Evolutionary conservation across 805 yeast genomes (phyloP).

Genomic region (Grigorovia humatica): DNA sequence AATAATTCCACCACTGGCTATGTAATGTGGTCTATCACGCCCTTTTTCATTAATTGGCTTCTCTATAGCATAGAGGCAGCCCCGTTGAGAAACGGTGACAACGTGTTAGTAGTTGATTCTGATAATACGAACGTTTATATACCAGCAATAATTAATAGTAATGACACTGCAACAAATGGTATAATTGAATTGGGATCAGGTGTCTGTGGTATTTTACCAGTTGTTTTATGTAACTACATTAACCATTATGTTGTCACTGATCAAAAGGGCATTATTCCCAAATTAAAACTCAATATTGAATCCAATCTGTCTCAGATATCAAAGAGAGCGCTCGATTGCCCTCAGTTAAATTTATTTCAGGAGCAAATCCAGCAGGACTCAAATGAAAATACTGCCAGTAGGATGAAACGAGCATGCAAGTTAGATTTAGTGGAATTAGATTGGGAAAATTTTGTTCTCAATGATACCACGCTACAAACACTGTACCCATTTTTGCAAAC

Average conservation of each 20-base stretch:
- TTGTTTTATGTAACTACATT: slow-evolving; percentile 22
- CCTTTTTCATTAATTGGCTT: slow-evolving; percentile 26
- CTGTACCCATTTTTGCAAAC: slow-evolving; percentile 3
- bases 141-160: not conserved
- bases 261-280: slow-evolving; percentile 24
- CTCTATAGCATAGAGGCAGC: slow-evolving; percentile 17
- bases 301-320: slow-evolving; percentile 20
- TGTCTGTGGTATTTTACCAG: slow-evolving; percentile 21
- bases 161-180: slow-evolving; percentile 2
- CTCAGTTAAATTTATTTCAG: not conserved
- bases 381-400: not conserved
- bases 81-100: slow-evolving; percentile 13
- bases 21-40: slow-evolving; percentile 29
- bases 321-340: slow-evolving; percentile 7
- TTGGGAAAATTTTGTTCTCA: slow-evolving; percentile 25
- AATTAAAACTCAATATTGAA: slow-evolving; percentile 19
- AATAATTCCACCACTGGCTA: slow-evolving; percentile 30
- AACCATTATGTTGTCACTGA: slow-evolving; percentile 24
- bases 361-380: too few species aligned
- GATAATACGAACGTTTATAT: not conserved
- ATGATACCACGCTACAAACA: not conserved
- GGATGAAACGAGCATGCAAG: not conserved
- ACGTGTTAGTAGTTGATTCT: not conserved
- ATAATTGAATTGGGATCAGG: slow-evolving; percentile 29
- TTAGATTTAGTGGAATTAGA: slow-evolving; percentile 22